A percentile compares a stretch with the other conserved stretches of the same genome.
Conservation (phyloP, 352 stramenopile species). For the Phytophthora pistaciae region DNA sequence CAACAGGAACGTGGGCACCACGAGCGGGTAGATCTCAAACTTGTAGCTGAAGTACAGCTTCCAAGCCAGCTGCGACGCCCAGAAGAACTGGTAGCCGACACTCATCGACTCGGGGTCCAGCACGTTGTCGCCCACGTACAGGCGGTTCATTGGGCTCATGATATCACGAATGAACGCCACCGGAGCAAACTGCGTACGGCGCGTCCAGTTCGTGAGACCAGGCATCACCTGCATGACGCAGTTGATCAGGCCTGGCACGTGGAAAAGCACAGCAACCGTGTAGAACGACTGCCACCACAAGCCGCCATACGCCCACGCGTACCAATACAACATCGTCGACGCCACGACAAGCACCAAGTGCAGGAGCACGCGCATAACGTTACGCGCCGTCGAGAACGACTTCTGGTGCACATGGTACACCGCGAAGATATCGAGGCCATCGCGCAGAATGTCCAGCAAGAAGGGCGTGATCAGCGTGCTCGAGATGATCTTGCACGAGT, state of each 20-base stretch:
- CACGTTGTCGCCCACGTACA: constrained; percentile 97
- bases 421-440: constrained; percentile 93
- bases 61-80: constrained; percentile 94
- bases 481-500: constrained; percentile 88
- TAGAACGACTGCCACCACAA: constrained; percentile 80
- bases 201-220: constrained; percentile 84
- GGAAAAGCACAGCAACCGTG: constrained; percentile 53
- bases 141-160: constrained; percentile 96
- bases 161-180: constrained; percentile 80
- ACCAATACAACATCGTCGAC: constrained; percentile 85
- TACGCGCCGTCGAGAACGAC: constrained; percentile 74
- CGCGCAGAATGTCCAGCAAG: constrained; percentile 89
- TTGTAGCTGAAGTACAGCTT: constrained; percentile 99
- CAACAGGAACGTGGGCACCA: constrained; percentile 95
- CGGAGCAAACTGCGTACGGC: constrained; percentile 69
- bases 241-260: constrained; percentile 79
- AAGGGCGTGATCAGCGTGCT: constrained; percentile 94
- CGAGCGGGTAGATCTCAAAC: constrained; percentile 97
- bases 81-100: constrained; percentile 96
- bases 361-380: constrained; percentile 88
- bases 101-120: constrained; percentile 93
- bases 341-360: constrained; percentile 70
- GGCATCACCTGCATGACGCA: constrained; percentile 82
- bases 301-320: constrained; percentile 70
- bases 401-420: constrained; percentile 71